A percentile compares a stretch with the other conserved stretches of the same genome.
Conservation (phyloP, 352 stramenopile genomes). For the Peronosclerospora sorghi region DNA sequence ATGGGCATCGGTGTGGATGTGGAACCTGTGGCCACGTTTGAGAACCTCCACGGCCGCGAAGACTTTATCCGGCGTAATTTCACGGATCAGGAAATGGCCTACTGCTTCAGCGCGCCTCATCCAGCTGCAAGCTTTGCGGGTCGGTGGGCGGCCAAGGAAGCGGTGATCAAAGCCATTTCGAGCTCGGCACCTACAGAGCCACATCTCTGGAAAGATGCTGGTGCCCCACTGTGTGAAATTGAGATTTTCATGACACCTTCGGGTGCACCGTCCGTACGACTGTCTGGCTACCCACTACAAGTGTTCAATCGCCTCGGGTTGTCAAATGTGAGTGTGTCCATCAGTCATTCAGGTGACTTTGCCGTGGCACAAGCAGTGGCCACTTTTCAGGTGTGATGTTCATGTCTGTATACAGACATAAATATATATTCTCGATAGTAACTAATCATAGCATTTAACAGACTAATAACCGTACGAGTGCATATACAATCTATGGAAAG, state of each 20-base stretch:
- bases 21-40: slow-evolving; percentile 75
- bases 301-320: slow-evolving; percentile 71
- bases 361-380: slow-evolving; percentile 77
- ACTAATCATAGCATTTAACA: too few relatives aligned
- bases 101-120: slow-evolving; percentile 71
- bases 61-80: slow-evolving; percentile 85
- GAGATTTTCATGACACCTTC: slow-evolving; percentile 77
- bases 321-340: slow-evolving; percentile 72
- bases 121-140: slow-evolving; percentile 80
- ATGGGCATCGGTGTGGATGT: slow-evolving; percentile 77
- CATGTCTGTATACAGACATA: too few relatives aligned
- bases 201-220: slow-evolving; percentile 64
- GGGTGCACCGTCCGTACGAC: slow-evolving; percentile 59
- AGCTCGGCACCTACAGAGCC: slow-evolving; percentile 48
- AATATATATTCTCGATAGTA: too few relatives aligned
- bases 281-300: slow-evolving; percentile 65
- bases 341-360: slow-evolving; percentile 84
- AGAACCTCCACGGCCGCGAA: slow-evolving; percentile 61
- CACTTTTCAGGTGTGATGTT: slow-evolving; percentile 39
- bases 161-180: slow-evolving; percentile 86
- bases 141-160: slow-evolving; percentile 84
- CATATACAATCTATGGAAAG: too few relatives aligned
- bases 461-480: too few relatives aligned
- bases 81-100: slow-evolving; percentile 76
- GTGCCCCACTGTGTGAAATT: slow-evolving; percentile 71